Evolutionary conservation across 2,329 filamentous ascomycete genomes (phyloP), one percentile per base, ranked within the genome.

Genomic region (Alternaria gansuensis): DNA sequence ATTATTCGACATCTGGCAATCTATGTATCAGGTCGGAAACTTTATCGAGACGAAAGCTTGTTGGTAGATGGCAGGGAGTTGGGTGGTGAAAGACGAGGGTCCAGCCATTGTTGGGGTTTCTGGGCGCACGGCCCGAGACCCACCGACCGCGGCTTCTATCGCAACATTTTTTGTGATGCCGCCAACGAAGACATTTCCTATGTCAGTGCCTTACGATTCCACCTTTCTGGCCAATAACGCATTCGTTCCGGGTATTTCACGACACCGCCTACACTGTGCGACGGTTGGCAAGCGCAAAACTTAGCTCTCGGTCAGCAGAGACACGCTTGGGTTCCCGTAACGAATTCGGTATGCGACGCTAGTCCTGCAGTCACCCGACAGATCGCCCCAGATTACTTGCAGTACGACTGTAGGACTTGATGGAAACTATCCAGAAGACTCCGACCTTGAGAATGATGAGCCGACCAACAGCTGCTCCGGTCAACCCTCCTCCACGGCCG

Each of bases 381-480:
- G 54, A 28, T 39, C 51, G 57, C 60, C 62, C 57, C 39, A 41
- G 57, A 60, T 34, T 61, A 59, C 57, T 54, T 60, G 53, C 62
- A 52, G 46, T n/a, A 10, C 29, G 29, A 24, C 44, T 46, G 49
- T 29, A 51, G 34, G 24, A 24, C 39, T 60, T 55, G 56, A 70
- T 72, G 69, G 64, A 73, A 68, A 41, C 56, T 24, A 31, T 66
- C 8, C 60, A 68, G 57, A 69, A 68, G 50, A 56, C 67, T 31
- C 60, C 65, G 40, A 49, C 68, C 43, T 37, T 59, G 44, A 62
- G 66, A 59, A 72, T 62, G 44, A 72, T 74, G 68, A 57, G 62
- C 50, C 48, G 61, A 37, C 59, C 74, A 7, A 52, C 72, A n/a
- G 29, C 67, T 44, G 54, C 65, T 31, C 63, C 69, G 14, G 57